Evolutionary conservation across 441 rosid species (phyloP).

Genomic region (Pelargonium australe): DNA sequence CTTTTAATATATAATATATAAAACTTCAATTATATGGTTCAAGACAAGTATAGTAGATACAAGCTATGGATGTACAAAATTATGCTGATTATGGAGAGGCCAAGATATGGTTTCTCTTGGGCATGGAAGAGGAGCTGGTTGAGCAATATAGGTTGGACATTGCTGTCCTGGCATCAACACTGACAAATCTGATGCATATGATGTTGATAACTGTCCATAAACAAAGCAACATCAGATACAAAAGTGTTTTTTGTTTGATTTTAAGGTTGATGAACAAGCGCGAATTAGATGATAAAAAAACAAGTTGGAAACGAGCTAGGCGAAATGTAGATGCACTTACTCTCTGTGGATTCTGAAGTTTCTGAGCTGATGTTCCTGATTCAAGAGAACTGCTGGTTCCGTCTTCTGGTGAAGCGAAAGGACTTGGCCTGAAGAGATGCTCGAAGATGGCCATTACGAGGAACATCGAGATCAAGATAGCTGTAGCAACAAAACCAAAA

Average conservation of each 20-base stretch:
- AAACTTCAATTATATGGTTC: neutral
- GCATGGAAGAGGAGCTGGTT: constrained; percentile 82
- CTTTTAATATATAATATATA: neutral
- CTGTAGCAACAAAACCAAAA: constrained; percentile 69
- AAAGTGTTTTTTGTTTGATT: too few relatives aligned
- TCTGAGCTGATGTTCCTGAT: constrained; percentile 24
- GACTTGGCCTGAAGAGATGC: constrained; percentile 50
- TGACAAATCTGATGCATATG: constrained; percentile 54
- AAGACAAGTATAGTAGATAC: neutral
- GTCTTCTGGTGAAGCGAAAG: constrained; percentile 48
- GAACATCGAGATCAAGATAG: constrained; percentile 61
- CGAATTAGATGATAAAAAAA: too few relatives aligned
- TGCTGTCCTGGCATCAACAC: constrained; percentile 89
- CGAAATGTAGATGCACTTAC: constrained; percentile 29
- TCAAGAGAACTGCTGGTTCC: constrained; percentile 21
- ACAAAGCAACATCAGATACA: too few relatives aligned
- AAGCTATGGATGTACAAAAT: constrained; percentile 25
- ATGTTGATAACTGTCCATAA: constrained; percentile 40
- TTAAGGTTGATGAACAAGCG: too few relatives aligned
- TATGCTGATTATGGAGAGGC: constrained; percentile 48
- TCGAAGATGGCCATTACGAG: constrained; percentile 71
- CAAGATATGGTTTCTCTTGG: constrained; percentile 59
- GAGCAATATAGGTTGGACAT: constrained; percentile 72
- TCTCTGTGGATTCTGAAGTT: constrained; percentile 32
- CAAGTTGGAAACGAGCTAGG: too few relatives aligned